Base-by-base conservation (phyloP, 768 basidiomycete genomes). In the Boletellus emodensis region DNA sequence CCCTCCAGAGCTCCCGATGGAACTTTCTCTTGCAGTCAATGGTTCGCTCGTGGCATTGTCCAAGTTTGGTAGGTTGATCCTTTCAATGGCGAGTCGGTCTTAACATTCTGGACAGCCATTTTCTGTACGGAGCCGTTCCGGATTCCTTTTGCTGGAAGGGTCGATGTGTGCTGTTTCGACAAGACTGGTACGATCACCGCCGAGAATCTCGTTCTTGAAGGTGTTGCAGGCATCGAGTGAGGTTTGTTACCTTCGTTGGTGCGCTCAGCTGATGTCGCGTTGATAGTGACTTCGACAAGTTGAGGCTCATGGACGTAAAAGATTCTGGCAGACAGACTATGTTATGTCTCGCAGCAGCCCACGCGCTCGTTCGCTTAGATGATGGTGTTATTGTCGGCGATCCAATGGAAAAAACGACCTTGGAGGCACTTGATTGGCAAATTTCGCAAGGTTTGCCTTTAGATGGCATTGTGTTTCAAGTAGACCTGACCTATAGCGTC, bases 41-140 rank as follows among this genome's bases (percentile, higher is more conserved):
- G 91, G 91, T 1, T 92, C 89, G 1, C 75, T 99, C 14, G 92
- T 96, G 18, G 94, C 96, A 0, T 69, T 98, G 37, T 92, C 90
- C 39, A 99, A 96, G 69, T 93, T 76, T 64, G 87, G 94, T 94
- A 56, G 15, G 87, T 75, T 1, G 8, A 17, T 32, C 9, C 14
- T 14, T 35, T 41, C 38, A 14, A 36, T 20, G 37, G 0, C 3
- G 33, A 43, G 18, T 34, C 1, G 1, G 13, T 13, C 49, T 59
- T 35, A 56, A 45, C 26, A 20, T 9, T 20, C 46, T 52, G 22
- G 14, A 55, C 11, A 96, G 95, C 95, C 7, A 99, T 98, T 52
- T 99, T 94, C 73, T 98, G 96, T 66, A 99, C 96, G 15, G 96
- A 99, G 62, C 96, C 96, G 1, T 98, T 99, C 82, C 83, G 96